Evolutionary conservation across 225 moss, liverwort and hornwort species (phyloP), one percentile per base, ranked within the genome.

Genomic region (Polytrichum commune): DNA sequence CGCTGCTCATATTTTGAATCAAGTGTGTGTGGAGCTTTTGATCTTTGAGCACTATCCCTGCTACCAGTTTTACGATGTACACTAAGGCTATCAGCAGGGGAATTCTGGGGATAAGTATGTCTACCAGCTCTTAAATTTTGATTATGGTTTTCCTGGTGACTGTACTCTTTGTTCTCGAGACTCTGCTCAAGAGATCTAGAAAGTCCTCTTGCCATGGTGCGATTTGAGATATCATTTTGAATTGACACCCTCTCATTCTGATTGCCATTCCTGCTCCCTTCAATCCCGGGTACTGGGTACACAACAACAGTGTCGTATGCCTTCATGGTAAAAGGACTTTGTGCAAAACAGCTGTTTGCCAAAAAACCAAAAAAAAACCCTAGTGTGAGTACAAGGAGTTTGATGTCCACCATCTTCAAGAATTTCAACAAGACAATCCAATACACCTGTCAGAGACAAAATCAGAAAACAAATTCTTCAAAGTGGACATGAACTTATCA

Each of bases 241-340:
- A 64, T 19, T 18, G 60, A 63, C 54, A 64, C 55, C 69, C 73
- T 77, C 65, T 55, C 62, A 6, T 63, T 60, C 68, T 56, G 55
- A 53, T 55, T 72, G 29, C 29, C 35, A 18, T 64, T 19, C 60
- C 35, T 33, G 60, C 66, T 68, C 57, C 73, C 78, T 35, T 9
- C 29, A 9, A 33, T 63, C 20, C 71, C 77, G 57, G 20, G 71
- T 67, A 68, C 65, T 22, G 19, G 18, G 4, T 88, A 88, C 20
- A 82, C 77, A 10, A 80, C 88, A 5, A 79, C 63, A 53, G 71
- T 82, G 73, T 88, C 88, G 29, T 88, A 84, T 5, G 80, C 84
- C 75, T 72, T 84, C 77, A 88, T 84, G 54, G 88, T 84, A n/a
- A 88, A 84, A 33, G 88, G 88, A 69, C 88, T 88, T 71, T 80